Base-by-base conservation (phyloP, 495 filamentous ascomycete genomes). In the Tetracladium setigerum region DNA sequence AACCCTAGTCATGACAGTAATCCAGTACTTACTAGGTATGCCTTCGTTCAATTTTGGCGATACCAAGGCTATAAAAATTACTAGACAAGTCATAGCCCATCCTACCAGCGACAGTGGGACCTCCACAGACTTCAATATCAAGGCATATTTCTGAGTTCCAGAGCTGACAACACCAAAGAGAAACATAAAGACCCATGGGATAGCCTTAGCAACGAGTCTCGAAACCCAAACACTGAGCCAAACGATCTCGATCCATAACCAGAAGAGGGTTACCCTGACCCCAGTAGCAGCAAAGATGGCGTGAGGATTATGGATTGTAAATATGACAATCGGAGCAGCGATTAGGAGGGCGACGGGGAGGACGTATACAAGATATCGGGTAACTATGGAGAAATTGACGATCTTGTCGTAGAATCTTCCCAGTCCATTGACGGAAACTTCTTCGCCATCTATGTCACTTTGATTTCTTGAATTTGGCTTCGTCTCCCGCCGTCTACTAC, bases 61-160 rank as follows among this genome's bases (percentile, higher is more conserved):
- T 4, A 66, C 70, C 71, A 89, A 75, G 39, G 83, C 77, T 61
- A 81, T 74, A 63, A 95, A 97, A 2, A 86, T 87, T n/a, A 87
- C 81, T 55, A 92, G 76, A 10, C 78, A 85, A 1, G 86, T 76
- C 24, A 95, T 65, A 13, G 76, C 79, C 92, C 92, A 97, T 40
- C 88, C 77, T 50, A 92, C 85, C n/a, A 95, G 65, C 1, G 87
- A 87, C 2, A 98, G 66, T 0, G 89, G 87, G 37, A 92, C 84
- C 58, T 95, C 86, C 38, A 98, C 67, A 24, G 81, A 76, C 18
- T 74, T 73, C 33, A 98, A 63, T 34, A 97, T 83, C 48, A 85
- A 72, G 22, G 87, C 86, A 67, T 97, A 96, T 67, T 97, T 98
- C 44, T 87, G 76, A 2, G 89, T 94, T 12, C 91, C 90, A 2